Conservation (phyloP, 2,329 filamentous ascomycete species). For the Coniochaeta sp. region DNA sequence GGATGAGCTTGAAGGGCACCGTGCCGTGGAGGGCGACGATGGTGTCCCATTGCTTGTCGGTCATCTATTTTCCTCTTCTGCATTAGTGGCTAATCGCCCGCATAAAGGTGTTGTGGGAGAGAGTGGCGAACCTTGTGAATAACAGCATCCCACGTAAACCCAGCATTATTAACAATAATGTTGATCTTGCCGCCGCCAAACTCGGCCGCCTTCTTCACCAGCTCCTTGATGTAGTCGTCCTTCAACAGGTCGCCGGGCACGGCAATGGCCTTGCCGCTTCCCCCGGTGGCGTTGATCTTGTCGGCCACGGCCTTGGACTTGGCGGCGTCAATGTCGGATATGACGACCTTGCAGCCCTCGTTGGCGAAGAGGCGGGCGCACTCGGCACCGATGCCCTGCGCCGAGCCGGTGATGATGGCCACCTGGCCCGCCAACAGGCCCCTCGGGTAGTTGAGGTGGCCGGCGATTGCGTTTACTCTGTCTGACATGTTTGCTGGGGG, state of each 20-base stretch:
- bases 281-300: constrained; percentile 58
- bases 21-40: constrained; percentile 80
- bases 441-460: constrained; percentile 75
- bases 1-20: constrained; percentile 76
- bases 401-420: constrained; percentile 81
- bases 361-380: constrained; percentile 76
- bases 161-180: constrained; percentile 86
- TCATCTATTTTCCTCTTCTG: constrained; percentile 41
- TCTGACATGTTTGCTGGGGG: constrained; percentile 34
- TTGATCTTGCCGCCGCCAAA: constrained; percentile 86
- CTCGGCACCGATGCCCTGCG: constrained; percentile 85
- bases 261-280: constrained; percentile 62
- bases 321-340: constrained; percentile 74
- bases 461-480: constrained; percentile 64
- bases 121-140: constrained; percentile 59
- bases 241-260: constrained; percentile 73
- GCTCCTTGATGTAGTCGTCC: constrained; percentile 58
- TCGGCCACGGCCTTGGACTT: constrained; percentile 65
- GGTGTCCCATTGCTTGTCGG: constrained; percentile 85
- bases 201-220: constrained; percentile 69
- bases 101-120: too few relatives aligned
- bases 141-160: constrained; percentile 88
- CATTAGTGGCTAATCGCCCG: too few relatives aligned
- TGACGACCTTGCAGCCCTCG: constrained; percentile 77
- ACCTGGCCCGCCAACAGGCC: constrained; percentile 74